phyloP scores from a whole-genome alignment of 2,329 filamentous ascomycete genomes.

The Fonsecaea multimorphosa region DNA sequence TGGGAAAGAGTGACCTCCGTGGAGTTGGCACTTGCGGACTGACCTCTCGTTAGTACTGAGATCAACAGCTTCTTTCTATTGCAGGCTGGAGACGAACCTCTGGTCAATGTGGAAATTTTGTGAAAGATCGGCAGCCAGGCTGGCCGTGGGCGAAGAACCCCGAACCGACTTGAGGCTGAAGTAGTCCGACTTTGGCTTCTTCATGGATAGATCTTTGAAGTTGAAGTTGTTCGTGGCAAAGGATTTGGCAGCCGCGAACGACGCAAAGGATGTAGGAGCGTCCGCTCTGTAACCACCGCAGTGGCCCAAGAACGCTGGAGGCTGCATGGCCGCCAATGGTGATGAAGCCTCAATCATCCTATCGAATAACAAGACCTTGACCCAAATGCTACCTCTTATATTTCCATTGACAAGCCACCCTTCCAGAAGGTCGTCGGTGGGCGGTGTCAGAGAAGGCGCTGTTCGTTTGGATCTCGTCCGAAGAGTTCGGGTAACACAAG shows the following conservation, averaged over 20 bases:
- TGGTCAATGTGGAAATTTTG: slow-evolving; percentile 97
- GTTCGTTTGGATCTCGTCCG: slow-evolving; percentile 20
- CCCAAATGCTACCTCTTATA: slow-evolving; percentile 21
- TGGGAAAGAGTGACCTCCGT: slow-evolving; percentile 81
- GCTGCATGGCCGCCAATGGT: slow-evolving; percentile 90
- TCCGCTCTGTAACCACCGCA: slow-evolving; percentile 62
- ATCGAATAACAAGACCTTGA: slow-evolving; percentile 1
- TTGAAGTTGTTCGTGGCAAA: slow-evolving; percentile 72
- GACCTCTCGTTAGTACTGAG: slow-evolving; percentile 43
- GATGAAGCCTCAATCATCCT: slow-evolving; percentile 85
- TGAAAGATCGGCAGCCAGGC: slow-evolving; percentile 89
- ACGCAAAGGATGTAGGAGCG: slow-evolving; percentile 58
- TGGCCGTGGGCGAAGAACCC: slow-evolving; percentile 88
- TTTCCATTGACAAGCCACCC: slow-evolving; percentile 10
- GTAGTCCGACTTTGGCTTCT: slow-evolving; percentile 73
- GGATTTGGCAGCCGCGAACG: slow-evolving; percentile 59
- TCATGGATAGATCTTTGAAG: slow-evolving; percentile 77
- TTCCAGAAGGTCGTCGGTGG: neutral
- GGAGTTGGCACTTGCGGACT: slow-evolving; percentile 85
- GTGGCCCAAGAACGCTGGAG: slow-evolving; percentile 64
- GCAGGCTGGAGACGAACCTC: slow-evolving; percentile 65
- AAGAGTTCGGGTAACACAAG: slow-evolving; percentile 25
- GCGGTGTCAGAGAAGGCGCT: slow-evolving; percentile 4
- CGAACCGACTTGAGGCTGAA: slow-evolving; percentile 78
- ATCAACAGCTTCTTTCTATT: slow-evolving; percentile 37